Evolutionary conservation across 208 protist species (phyloP), one percentile per base, ranked within the genome.

Genomic region (Naegleria fowleri): DNA sequence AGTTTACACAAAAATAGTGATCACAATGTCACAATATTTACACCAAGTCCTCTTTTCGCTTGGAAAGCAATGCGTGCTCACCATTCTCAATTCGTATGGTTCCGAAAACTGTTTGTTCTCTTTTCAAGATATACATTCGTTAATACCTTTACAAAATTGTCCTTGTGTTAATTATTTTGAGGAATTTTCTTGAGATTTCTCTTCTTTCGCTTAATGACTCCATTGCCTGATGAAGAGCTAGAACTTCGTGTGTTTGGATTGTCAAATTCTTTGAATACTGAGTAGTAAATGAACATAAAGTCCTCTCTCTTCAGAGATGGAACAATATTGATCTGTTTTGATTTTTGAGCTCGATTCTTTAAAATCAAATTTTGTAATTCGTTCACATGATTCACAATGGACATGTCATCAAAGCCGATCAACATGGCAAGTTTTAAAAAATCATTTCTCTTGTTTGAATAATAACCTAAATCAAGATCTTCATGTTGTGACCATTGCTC

Each of bases 91-190:
- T 93, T 98, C 13, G 97, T 99, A 67, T 99, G 98, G 98, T 99
- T 98, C 92, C 94, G 98, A 83, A 97, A 97, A 90, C 92, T 99
- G 52, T 99, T 98, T 94, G 94, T 99, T 16, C 39, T 96, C 0
- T 98, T 99, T 93, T 98, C 97, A 11, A 95, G 97, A 36, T 99
- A 99, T 94, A 97, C 97, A 15, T 98, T 96, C 92, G 86, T 98
- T 25, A 98, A 99, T 93, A 87, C 83, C 9, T 87, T 39, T 3
- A n/a, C 75, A 83, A 67, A 67, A 67, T 67, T 67, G 55, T 67
- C 11, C n/a, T n/a, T n/a, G 19, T 22, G 11, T 67, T 29, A 29
- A 15, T 67, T 67, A 2, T 67, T 67, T 29, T 67, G 55, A 22
- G 22, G 55, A 67, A 29, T 67, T 15, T 67, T 67, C 19, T 67